Evolutionary conservation across 768 basidiomycete genomes (phyloP), one percentile per base, ranked within the genome.

Genomic region (Dacryopinax spathularia): DNA sequence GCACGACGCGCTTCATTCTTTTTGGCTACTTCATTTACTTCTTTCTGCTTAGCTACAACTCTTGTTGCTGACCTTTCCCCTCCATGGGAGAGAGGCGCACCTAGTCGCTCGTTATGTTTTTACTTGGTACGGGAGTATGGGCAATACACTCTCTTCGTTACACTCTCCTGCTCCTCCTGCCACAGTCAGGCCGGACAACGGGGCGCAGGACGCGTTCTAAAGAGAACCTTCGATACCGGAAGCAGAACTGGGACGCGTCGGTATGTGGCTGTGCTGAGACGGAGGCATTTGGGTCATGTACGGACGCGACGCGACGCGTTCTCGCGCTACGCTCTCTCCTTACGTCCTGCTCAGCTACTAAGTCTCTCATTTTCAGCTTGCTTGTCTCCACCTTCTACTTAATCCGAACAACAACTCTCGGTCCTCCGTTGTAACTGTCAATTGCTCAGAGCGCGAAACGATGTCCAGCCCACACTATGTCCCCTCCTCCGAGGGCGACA

Each of bases 291-390:
- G n/a, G 39, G 18, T 22, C 48, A 56, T 56, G 48, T 56, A n/a
- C 29, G 48, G 48, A 56, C 48, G 48, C 48, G 48, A 27, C 48
- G 48, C 48, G 48, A 27, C 48, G 48, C 48, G 48, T 56, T 20
- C 48, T 56, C 25, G 25, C 18, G 25, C 25, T 56, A 9, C 22
- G 7, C 43, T 56, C 25, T 10, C 48, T 37, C 25, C 18, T 56
- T 29, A n/a, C n/a, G n/a, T n/a, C n/a, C n/a, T n/a, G n/a, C n/a
- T n/a, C n/a, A n/a, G n/a, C n/a, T n/a, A n/a, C n/a, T n/a, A n/a
- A n/a, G n/a, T n/a, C n/a, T n/a, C n/a, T n/a, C n/a, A n/a, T 44
- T 9, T 22, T 9, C 48, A 37, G 12, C 36, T n/a, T 37, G 36
- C 48, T 56, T 29, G 25, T 29, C 3, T 27, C 48, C 9, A 22